These are phyloP conservation scores for Candida hungchunana DNA, from an alignment of 805 yeast species.

Conservation along the genomic window DNA sequence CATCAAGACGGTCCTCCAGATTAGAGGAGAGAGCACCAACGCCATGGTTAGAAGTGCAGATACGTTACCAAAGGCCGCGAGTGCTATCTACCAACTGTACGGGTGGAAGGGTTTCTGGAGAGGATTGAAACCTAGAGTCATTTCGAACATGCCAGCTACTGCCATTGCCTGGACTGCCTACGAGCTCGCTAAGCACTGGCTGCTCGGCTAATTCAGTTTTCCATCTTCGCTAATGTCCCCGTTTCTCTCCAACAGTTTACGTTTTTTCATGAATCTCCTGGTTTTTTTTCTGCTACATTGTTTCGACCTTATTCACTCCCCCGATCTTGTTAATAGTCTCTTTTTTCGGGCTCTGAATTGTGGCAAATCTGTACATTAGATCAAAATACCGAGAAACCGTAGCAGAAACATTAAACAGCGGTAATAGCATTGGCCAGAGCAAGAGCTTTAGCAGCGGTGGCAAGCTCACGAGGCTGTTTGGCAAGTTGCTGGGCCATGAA, in stretches of 20 bases:
- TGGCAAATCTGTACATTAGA: too few species aligned
- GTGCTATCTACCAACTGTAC: conserved; percentile 54
- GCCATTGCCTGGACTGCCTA: conserved; percentile 98
- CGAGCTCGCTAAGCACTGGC: conserved; percentile 80
- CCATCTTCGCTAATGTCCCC: too few species aligned
- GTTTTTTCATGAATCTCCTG: too few species aligned
- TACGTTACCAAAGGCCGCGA: conserved; percentile 69
- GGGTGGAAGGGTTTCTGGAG: conserved; percentile 69
- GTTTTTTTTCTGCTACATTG: too few species aligned
- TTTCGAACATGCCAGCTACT: conserved; percentile 91
- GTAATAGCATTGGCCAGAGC: conserved; percentile 22
- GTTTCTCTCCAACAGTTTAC: too few species aligned
- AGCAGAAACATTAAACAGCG: neutral
- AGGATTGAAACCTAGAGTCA: conserved; percentile 87
- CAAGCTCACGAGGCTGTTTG: conserved; percentile 24
- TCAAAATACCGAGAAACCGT: too few species aligned
- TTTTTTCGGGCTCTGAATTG: too few species aligned
- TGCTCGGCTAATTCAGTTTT: conserved; percentile 17
- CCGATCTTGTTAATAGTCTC: too few species aligned
- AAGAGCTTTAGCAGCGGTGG: conserved; percentile 21
- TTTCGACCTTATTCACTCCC: neutral
- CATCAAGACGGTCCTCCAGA: conserved; percentile 85
- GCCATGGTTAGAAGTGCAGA: conserved; percentile 48
- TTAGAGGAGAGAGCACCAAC: conserved; percentile 53
- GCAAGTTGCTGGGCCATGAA: conserved; percentile 62